Conservation (phyloP, 129 eudicot species). For the Sambucus nigra region DNA sequence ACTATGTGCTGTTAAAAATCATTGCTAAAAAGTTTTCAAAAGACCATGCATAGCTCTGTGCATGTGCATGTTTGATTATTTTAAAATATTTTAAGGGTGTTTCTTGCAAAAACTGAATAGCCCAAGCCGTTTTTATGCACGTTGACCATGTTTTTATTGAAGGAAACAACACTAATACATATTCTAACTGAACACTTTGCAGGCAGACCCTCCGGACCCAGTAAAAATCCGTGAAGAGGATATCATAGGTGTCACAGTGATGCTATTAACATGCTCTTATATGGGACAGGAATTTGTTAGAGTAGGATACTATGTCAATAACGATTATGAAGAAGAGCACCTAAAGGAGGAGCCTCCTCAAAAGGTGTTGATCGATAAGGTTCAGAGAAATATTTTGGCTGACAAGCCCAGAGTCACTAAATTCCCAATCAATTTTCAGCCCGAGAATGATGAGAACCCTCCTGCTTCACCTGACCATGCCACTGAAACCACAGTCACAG, state of each 20-base stretch:
- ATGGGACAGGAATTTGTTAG: conserved; percentile 67
- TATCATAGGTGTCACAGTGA: conserved; percentile 59
- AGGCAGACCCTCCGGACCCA: conserved; percentile 78
- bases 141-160: too few species aligned
- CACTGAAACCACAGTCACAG: conserved; percentile 6
- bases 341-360: conserved; percentile 71
- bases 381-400: conserved; percentile 56
- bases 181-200: neutral
- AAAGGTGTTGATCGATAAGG: conserved; percentile 46
- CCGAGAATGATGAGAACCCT: conserved; percentile 28
- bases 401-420: conserved; percentile 71
- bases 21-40: too few species aligned
- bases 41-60: too few species aligned
- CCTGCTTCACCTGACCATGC: conserved; percentile 7
- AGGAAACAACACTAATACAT: neutral
- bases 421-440: conserved; percentile 59
- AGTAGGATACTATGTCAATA: conserved; percentile 66
- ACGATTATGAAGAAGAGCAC: conserved; percentile 63
- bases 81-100: too few species aligned
- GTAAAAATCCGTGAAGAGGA: conserved; percentile 62
- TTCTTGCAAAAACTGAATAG: too few species aligned
- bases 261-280: conserved; percentile 65
- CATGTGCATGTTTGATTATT: too few species aligned
- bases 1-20: too few species aligned
- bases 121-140: too few species aligned